Base-by-base conservation (phyloP, 306 rosid species). In the Urtica urens region DNA sequence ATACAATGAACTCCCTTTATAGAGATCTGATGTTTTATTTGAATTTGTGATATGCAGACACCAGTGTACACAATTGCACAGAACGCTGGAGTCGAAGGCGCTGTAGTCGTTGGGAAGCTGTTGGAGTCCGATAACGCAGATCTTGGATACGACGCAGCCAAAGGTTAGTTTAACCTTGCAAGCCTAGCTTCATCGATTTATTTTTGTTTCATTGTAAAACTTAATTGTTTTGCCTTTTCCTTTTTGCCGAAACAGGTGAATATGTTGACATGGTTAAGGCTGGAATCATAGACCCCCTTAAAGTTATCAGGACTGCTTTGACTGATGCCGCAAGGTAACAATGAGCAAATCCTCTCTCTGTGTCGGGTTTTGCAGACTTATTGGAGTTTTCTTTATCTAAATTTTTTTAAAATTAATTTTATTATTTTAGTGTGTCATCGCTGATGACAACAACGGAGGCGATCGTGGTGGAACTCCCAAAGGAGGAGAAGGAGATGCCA, bases 11-110 rank as follows among this genome's bases (percentile, higher is more conserved):
- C n/a, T n/a, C n/a, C n/a, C n/a, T n/a, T n/a, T 53, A 16, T 4
- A 9, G 21, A 12, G 23, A 26, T n/a, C 35, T 47, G 23, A 37
- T 17, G 16, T 23, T 38, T 13, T n/a, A 27, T 12, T 17, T 5
- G 14, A 25, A 29, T n/a, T 15, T 23, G 60, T 60, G n/a, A 41
- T 57, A 35, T 68, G 59, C 79, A 90, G 95, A 78, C 92, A 34
- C 94, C 99, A n/a, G 99, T 79, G 39, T 69, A 85, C 66, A 85
- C 92, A n/a, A 90, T 90, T 47, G 99, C 99, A 24, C 55, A 79
- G 29, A 90, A 90, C 63, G 99, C 99, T 0, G 99, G 99, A 62
- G 99, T 81, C 35, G 99, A 90, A 70, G 99, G 99, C 29, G 99
- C 99, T 7, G 99, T 90, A 57, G 78, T 90, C 49, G 99, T 90